Percentiles rank a stretch among this genome's conserved stretches.
phyloP scores from a whole-genome alignment of 495 filamentous ascomycete genomes.

The Copromyces sp. region DNA sequence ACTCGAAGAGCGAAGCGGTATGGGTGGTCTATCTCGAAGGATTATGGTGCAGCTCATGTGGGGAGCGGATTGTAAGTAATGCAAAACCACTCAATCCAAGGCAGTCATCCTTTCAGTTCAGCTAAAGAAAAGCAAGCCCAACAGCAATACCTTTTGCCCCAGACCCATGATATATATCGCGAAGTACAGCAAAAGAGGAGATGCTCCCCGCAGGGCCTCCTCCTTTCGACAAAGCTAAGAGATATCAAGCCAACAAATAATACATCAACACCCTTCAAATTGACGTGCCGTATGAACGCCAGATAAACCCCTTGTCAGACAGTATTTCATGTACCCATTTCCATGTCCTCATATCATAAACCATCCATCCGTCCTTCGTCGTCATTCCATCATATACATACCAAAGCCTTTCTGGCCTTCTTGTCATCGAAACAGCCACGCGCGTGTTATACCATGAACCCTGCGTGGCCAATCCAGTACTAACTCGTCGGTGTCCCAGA shows the following conservation, averaged over 20 bases:
- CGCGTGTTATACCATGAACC: not conserved
- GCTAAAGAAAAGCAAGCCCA: not conserved
- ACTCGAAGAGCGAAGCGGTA: not conserved
- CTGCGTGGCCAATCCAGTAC: not conserved
- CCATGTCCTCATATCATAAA: not conserved
- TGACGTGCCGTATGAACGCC: not conserved
- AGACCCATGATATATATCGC: not conserved
- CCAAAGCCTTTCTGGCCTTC: not conserved
- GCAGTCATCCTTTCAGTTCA: not conserved
- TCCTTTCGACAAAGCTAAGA: not conserved
- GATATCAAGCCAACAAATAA: not conserved
- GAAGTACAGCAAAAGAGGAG: not conserved
- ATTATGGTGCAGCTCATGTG: not conserved
- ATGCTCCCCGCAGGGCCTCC: not conserved
- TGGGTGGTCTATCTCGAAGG: not conserved
- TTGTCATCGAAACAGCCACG: not conserved
- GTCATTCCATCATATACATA: not conserved
- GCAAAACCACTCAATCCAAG: not conserved
- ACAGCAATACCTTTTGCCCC: not conserved
- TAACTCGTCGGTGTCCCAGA: not conserved
- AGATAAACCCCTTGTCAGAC: not conserved
- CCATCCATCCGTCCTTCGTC: not conserved
- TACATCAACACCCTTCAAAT: not conserved
- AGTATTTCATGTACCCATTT: not conserved
- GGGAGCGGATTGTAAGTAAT: not conserved